phyloP scores from a whole-genome alignment of 305 asterid species.

The Fraxinus platypoda region DNA sequence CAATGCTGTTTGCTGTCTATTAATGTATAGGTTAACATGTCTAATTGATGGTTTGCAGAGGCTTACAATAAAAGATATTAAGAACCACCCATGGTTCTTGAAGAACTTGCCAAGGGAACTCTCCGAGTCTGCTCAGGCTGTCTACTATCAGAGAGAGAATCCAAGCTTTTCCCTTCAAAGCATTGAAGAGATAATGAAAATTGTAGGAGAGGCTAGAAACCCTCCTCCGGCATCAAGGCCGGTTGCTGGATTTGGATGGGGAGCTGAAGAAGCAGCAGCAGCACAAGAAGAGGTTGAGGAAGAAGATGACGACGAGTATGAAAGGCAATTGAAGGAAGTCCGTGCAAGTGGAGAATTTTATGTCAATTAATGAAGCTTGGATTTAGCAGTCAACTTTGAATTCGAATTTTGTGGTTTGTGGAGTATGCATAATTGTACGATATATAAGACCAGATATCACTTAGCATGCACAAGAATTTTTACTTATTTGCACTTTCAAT shows the following conservation, averaged over 20 bases:
- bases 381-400: neutral
- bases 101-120: slow-evolving; percentile 73
- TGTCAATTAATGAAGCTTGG: slow-evolving; percentile 24
- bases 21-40: neutral
- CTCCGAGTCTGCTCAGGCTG: slow-evolving; percentile 52
- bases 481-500: neutral
- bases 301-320: slow-evolving; percentile 71
- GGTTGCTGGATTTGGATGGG: slow-evolving; percentile 57
- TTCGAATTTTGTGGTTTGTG: neutral
- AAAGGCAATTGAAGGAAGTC: slow-evolving; percentile 62
- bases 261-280: slow-evolving; percentile 38
- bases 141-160: slow-evolving; percentile 51
- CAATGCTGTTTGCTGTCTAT: neutral
- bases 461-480: neutral
- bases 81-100: slow-evolving; percentile 74
- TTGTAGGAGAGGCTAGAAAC: slow-evolving; percentile 59
- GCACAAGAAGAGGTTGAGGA: slow-evolving; percentile 33
- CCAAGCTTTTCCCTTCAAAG: slow-evolving; percentile 64
- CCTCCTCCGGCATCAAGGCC: slow-evolving; percentile 45
- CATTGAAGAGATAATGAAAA: slow-evolving; percentile 66
- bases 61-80: slow-evolving; percentile 57
- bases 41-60: slow-evolving; percentile 43
- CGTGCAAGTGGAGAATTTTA: slow-evolving; percentile 79
- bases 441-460: neutral
- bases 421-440: neutral